Evolutionary conservation across 257 asterid species (phyloP), one percentile per base, ranked within the genome.

Genomic region (Thymus quinquecostatus): DNA sequence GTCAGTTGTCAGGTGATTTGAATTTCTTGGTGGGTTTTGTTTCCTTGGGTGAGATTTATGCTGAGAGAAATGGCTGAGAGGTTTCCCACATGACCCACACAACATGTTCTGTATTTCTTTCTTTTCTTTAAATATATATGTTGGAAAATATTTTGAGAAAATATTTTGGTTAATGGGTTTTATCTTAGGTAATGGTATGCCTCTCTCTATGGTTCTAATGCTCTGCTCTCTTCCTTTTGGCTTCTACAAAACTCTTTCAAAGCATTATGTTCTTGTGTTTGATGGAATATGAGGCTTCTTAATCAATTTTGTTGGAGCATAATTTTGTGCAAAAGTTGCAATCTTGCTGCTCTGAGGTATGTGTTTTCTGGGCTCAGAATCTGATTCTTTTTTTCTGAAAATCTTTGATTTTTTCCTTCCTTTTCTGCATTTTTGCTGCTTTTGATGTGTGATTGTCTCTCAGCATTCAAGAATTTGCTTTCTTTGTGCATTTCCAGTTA

Each of bases 371-470:
- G 34, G 32, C 48, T 40, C 59, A 73, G 85, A 82, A 85, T 85
- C 88, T 76, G 79, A 79, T 85, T 83, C 78, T 65, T 69, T 13
- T 68, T 14, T 63, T 66, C 72, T 21, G 21, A 21, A 21, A 56
- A 50, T 67, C 50, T 61, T 51, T 64, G 56, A 5, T 27, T 75
- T 36, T 44, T 68, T 32, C 40, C 69, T 71, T 53, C 76, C 40
- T 53, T 63, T 66, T 47, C 67, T 63, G 53, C 57, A 51, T 5
- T 3, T 32, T 28, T 72, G 56, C 36, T 47, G 33, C 66, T 64
- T 75, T 64, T 73, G 45, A 44, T 60, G 69, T 71, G 68, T 71
- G 28, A 14, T 40, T 78, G 47, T 13, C 68, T 69, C 38, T 69
- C 29, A 59, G 9, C 27, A 38, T 41, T n/a, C 29, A 45, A 10